Evolutionary conservation across 768 basidiomycete genomes (phyloP).

Genomic region (Austroboletus eburneus): DNA sequence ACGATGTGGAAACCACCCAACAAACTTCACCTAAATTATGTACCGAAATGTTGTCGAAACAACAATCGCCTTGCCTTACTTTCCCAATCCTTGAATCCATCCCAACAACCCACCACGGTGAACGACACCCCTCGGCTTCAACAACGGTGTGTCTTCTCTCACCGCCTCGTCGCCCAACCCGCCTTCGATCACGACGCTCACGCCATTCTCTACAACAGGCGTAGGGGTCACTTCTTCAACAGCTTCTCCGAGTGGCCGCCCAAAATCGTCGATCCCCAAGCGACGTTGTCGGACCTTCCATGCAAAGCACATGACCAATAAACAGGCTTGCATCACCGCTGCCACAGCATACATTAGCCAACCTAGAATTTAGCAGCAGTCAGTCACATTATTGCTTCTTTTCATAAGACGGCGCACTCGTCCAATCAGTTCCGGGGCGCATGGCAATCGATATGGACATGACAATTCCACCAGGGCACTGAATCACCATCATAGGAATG

Average conservation of each 20-base stretch:
- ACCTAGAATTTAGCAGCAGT: slow-evolving; percentile 35
- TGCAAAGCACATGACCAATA: slow-evolving; percentile 79
- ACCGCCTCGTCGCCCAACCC: slow-evolving; percentile 3
- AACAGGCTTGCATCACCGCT: slow-evolving; percentile 76
- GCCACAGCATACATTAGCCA: slow-evolving; percentile 82
- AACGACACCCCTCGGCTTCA: slow-evolving; percentile 20
- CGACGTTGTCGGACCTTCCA: slow-evolving; percentile 79
- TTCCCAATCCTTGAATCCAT: slow-evolving; percentile 22
- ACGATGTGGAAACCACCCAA: no score
- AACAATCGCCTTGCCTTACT: slow-evolving; percentile 1
- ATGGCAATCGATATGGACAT: slow-evolving; percentile 83
- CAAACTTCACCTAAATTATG: no score
- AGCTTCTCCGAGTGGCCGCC: slow-evolving; percentile 43
- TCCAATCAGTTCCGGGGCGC: slow-evolving; percentile 81
- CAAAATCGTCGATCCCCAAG: slow-evolving; percentile 87
- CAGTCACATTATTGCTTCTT: no score
- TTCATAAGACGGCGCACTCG: slow-evolving; percentile 54
- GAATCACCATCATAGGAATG: slow-evolving; percentile 94
- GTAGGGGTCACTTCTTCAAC: no score
- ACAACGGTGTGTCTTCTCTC: slow-evolving; percentile 20
- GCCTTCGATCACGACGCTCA: slow-evolving; percentile 22
- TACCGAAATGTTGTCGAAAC: no score
- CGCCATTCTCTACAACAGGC: no score
- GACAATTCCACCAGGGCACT: slow-evolving; percentile 83
- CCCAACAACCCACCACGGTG: slow-evolving; percentile 20